phyloP scores from a whole-genome alignment of 805 yeast genomes.

The Metschnikowia matae region DNA sequence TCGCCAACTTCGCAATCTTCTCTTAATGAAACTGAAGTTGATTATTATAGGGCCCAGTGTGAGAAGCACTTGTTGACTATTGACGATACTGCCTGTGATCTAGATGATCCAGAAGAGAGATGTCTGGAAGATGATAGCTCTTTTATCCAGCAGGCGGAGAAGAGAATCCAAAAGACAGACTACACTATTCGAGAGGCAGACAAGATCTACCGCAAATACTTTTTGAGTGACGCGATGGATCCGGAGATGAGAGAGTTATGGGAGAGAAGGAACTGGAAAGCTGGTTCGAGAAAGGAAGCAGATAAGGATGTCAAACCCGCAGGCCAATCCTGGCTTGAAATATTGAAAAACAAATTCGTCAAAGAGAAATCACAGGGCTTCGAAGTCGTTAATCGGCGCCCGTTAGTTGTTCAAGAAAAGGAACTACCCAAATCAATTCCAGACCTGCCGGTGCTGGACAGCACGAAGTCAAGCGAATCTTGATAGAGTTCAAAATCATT shows the following conservation, averaged over 20 bases:
- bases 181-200: conserved; percentile 63
- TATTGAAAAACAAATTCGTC: not conserved
- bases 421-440: not conserved
- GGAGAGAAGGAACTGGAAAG: conserved; percentile 39
- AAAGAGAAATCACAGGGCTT: conserved; percentile 21
- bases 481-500: not conserved
- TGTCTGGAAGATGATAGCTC: conserved; percentile 1
- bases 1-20: conserved; percentile 6
- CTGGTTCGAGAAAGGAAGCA: conserved; percentile 2
- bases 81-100: not conserved
- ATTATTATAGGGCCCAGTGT: conserved; percentile 14
- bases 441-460: not conserved
- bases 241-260: conserved; percentile 50
- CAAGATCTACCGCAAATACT: conserved; percentile 41
- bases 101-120: conserved; percentile 1
- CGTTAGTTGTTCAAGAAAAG: conserved; percentile 22
- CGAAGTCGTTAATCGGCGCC: conserved; percentile 34
- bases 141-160: conserved; percentile 6
- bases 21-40: conserved; percentile 11
- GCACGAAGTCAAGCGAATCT: not conserved
- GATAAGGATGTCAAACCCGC: not conserved
- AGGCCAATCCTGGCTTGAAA: not conserved
- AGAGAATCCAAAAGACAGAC: conserved; percentile 32
- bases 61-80: conserved; percentile 10
- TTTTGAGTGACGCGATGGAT: conserved; percentile 41